Evolutionary conservation across 2,329 filamentous ascomycete genomes (phyloP).

Genomic region (Gyromitra esculenta): DNA sequence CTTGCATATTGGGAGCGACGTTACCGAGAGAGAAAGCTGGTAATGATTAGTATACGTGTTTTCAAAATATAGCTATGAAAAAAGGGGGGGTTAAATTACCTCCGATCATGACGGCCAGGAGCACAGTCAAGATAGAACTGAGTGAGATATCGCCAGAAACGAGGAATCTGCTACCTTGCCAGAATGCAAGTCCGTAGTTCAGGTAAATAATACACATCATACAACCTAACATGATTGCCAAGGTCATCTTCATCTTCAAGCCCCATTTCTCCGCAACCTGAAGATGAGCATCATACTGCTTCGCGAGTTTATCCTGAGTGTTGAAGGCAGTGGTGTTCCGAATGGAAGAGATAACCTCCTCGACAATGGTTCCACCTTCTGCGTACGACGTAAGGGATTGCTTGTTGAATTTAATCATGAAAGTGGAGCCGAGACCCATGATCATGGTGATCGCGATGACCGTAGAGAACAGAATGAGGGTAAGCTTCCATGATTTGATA

Average conservation of each 20-base stretch:
- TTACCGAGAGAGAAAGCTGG: slow-evolving; percentile 85
- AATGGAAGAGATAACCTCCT: slow-evolving; percentile 93
- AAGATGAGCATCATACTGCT: slow-evolving; percentile 82
- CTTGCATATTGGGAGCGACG: slow-evolving; percentile 83
- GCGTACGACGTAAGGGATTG: slow-evolving; percentile 81
- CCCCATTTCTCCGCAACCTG: slow-evolving; percentile 78
- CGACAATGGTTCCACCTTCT: slow-evolving; percentile 83
- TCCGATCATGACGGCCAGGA: slow-evolving; percentile 91
- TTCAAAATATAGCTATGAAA: background rate
- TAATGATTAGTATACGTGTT: slow-evolving; percentile 23
- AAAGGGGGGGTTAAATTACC: slow-evolving; percentile 13
- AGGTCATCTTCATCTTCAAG: slow-evolving; percentile 75
- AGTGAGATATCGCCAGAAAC: slow-evolving; percentile 73
- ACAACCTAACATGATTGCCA: slow-evolving; percentile 80
- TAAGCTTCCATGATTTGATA: slow-evolving; percentile 90
- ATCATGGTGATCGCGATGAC: slow-evolving; percentile 80
- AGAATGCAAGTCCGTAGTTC: slow-evolving; percentile 81
- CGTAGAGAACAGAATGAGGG: slow-evolving; percentile 83
- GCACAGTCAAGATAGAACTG: slow-evolving; percentile 79
- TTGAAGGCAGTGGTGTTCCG: slow-evolving; percentile 92
- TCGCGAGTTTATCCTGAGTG: slow-evolving; percentile 89
- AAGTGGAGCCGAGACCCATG: slow-evolving; percentile 77
- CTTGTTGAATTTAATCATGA: slow-evolving; percentile 84
- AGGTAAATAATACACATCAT: slow-evolving; percentile 78
- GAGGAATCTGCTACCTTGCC: slow-evolving; percentile 82